phyloP scores from a whole-genome alignment of 768 basidiomycete genomes.

The Trametes cingulata region DNA sequence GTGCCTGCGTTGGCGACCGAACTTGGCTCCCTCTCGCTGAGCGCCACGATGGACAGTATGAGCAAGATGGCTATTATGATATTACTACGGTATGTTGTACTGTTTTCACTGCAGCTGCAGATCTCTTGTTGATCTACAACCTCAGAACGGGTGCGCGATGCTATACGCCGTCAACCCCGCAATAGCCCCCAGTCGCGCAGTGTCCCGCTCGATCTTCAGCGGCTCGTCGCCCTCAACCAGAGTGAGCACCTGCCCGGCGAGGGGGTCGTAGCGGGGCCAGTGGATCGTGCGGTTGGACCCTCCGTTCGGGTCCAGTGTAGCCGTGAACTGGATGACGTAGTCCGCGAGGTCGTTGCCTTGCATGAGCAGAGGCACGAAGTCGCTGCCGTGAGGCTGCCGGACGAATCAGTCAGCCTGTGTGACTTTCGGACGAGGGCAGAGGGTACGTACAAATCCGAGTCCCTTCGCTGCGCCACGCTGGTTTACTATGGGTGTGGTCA shows the following conservation, averaged over 20 bases:
- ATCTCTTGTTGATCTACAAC: not conserved
- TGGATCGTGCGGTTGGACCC: slow-evolving; percentile 28
- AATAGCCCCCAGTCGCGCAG: slow-evolving; percentile 42
- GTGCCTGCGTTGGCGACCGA: too few relatives aligned
- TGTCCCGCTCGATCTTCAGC: slow-evolving; percentile 42
- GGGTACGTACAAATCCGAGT: slow-evolving; percentile 1
- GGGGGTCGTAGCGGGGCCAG: slow-evolving; percentile 47
- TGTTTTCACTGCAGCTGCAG: too few relatives aligned
- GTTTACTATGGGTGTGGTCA: not conserved
- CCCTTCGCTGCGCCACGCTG: not conserved
- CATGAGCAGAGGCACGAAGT: slow-evolving; percentile 21
- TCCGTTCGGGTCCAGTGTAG: slow-evolving; percentile 44
- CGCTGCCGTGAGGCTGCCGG: slow-evolving; percentile 22
- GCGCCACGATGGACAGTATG: too few relatives aligned
- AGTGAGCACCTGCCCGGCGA: slow-evolving; percentile 39
- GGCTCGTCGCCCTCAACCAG: slow-evolving; percentile 39
- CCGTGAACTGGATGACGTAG: slow-evolving; percentile 45
- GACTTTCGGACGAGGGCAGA: too few relatives aligned
- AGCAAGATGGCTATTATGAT: too few relatives aligned
- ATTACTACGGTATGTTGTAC: too few relatives aligned
- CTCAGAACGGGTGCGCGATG: not conserved
- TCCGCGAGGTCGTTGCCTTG: slow-evolving; percentile 41
- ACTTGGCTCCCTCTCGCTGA: too few relatives aligned
- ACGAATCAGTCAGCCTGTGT: not conserved
- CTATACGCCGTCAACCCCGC: not conserved